Evolutionary conservation across 176 grass and related monocot species (phyloP), one percentile per base, ranked within the genome.

Genomic region (Phyllostachys edulis): DNA sequence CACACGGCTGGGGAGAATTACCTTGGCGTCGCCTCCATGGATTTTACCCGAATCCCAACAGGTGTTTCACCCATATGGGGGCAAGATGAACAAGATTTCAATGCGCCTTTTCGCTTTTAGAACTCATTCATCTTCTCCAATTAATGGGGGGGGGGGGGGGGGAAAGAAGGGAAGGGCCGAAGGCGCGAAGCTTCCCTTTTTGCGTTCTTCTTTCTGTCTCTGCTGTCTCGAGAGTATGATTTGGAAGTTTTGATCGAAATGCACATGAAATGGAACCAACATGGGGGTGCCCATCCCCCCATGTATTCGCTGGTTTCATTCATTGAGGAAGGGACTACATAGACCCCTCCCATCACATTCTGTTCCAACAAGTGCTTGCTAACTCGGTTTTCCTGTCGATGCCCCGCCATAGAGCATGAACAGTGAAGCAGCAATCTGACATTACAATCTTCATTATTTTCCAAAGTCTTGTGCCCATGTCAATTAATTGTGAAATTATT

Each of bases 341-440:
- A 75, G 40, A 1, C 29, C 73, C 34, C 42, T 50, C 63, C 87
- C 87, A 89, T 85, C 63, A 76, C 76, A 85, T 75, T 76, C 70
- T 85, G 70, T 9, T 67, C 57, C 86, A 32, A 27, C 68, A 38
- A 50, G 51, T 17, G 55, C 55, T 36, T 71, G 80, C n/a, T 63
- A 51, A 23, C 54, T 77, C 64, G n/a, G 52, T 41, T 13, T 88
- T 41, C 45, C 16, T 64, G 80, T 79, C 81, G 37, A 84, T 16
- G 75, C 29, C 68, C 10, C 20, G 26, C 38, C 60, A 49, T 47
- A 55, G 65, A 5, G 34, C 29, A 4, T 51, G 23, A n/a, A 83
- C 80, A 88, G 73, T 72, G 18, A 7, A 8, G 67, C 1, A 57
- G 20, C 59, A 36, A 40, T 67, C 49, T 32, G 36, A 17, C 4